These are phyloP conservation scores for Echium plantagineum DNA, from an alignment of 257 asterid species.

Conservation along the genomic window DNA sequence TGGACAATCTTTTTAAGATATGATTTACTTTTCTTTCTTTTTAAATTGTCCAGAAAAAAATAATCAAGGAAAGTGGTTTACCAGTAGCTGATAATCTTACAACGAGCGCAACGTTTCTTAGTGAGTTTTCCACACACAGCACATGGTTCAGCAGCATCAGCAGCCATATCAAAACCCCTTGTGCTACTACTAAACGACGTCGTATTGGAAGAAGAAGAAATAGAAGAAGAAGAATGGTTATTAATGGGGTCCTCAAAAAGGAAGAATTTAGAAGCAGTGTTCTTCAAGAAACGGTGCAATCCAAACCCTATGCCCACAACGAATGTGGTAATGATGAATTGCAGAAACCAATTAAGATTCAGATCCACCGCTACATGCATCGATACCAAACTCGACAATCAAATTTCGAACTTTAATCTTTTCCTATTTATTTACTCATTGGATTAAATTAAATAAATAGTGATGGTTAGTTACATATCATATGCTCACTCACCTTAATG, in stretches of 20 bases:
- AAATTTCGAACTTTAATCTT: too few species aligned
- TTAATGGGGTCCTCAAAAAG: conserved; percentile 33
- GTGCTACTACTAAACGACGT: too few species aligned
- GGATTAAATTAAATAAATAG: too few species aligned
- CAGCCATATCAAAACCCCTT: conserved; percentile 5
- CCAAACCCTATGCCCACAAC: conserved; percentile 32
- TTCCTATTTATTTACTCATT: too few species aligned
- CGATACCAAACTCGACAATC: not conserved
- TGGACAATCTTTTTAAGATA: too few species aligned
- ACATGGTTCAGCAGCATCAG: conserved; percentile 33
- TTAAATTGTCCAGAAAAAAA: not conserved
- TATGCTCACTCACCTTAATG: too few species aligned
- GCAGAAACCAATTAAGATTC: conserved; percentile 75
- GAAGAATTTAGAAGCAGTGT: conserved; percentile 65
- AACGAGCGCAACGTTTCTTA: conserved; percentile 50
- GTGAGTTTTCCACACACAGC: conserved; percentile 46
- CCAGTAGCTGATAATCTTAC: conserved; percentile 84
- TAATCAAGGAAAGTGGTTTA: conserved; percentile 12
- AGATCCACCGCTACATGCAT: conserved; percentile 87
- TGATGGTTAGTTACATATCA: too few species aligned
- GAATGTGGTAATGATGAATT: conserved; percentile 37
- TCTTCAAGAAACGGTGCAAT: conserved; percentile 49
- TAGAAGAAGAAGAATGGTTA: conserved; percentile 18
- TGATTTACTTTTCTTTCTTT: too few species aligned
- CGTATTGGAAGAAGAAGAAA: conserved; percentile 4